Percentiles rank a stretch among this genome's conserved stretches.
Evolutionary conservation across 306 rosid genomes (phyloP).

Genomic region (Begonia loranthoides): DNA sequence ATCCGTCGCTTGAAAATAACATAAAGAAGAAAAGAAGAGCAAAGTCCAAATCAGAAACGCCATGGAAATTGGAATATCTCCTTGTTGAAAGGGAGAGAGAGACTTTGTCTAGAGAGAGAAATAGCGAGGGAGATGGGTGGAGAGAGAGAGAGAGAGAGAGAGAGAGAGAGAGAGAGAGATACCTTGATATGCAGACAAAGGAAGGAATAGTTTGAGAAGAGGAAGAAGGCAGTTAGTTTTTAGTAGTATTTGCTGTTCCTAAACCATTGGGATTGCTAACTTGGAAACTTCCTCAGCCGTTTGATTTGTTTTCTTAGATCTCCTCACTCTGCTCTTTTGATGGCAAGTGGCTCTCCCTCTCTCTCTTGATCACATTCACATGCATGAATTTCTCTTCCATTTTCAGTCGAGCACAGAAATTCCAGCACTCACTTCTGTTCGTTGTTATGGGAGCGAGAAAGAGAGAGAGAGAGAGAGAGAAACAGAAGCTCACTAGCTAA

Average conservation of each 20-base stretch:
- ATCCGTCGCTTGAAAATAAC: background rate
- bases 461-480: constrained; percentile 4
- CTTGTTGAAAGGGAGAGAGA: background rate
- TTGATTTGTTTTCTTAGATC: constrained; percentile 32
- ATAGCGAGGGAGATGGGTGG: too few species aligned
- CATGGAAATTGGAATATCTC: background rate
- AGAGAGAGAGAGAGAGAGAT: background rate
- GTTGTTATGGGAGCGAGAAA: background rate
- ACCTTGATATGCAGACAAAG: constrained; percentile 17
- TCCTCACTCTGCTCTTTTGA: constrained; percentile 19
- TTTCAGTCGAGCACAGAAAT: constrained; percentile 25
- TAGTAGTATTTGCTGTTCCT: constrained; percentile 15
- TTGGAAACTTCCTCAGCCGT: constrained; percentile 23
- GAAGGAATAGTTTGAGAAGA: constrained; percentile 46
- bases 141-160: background rate
- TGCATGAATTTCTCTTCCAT: constrained; percentile 80
- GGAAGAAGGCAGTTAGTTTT: constrained; percentile 31
- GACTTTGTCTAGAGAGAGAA: background rate
- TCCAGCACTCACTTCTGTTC: background rate
- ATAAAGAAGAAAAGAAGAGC: background rate
- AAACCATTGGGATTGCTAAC: constrained; percentile 25
- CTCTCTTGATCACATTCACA: constrained; percentile 31
- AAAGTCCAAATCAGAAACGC: background rate
- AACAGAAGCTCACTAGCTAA: constrained; percentile 28
- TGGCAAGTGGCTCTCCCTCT: constrained; percentile 2